Evolutionary conservation across 768 basidiomycete species (phyloP), one percentile per base, ranked within the genome.

Genomic region (Tephrocybe sp.): DNA sequence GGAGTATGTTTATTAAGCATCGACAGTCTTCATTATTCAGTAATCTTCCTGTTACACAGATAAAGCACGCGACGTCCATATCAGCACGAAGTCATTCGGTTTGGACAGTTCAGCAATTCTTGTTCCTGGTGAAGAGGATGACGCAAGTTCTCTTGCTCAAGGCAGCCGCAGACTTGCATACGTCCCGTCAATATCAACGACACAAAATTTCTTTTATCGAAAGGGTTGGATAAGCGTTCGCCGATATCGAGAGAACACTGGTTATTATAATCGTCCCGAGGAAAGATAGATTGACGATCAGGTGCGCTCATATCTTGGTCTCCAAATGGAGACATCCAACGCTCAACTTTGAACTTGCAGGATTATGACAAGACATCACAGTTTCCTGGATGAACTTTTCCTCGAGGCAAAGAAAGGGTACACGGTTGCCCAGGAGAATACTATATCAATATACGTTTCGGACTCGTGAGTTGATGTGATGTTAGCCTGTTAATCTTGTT

Each of bases 221-320:
- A 57, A 52, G 19, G 65, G 56, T 17, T 69, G 72, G 68, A 54
- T 70, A 55, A 58, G 49, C 5, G 53, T 61, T 8, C 56, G 45
- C 16, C 53, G 61, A 16, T 43, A 46, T 12, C 36, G 51, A 47
- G 42, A 53, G 31, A 39, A 55, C 16, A 31, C 47, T 1, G 50
- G 50, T 45, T 55, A 33, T 36, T 51, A 51, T 13, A 19, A 4
- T 8, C 14, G 39, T 10, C 38, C 31, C n/a, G 43, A 22, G 63
- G 60, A 10, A 84, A 85, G 61, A n/a, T n/a, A n/a, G n/a, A 63
- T 72, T 42, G 68, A 74, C n/a, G 75, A 79, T 5, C 73, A 80
- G 57, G 71, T 80, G 48, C 62, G 80, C 54, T 66, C 22, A 78
- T 87, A 35, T 71, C n/a, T n/a, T n/a, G n/a, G n/a, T n/a, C n/a